Conservation (phyloP, 1,284 basidiomycete species). For the Tylopilus orsonianus region DNA sequence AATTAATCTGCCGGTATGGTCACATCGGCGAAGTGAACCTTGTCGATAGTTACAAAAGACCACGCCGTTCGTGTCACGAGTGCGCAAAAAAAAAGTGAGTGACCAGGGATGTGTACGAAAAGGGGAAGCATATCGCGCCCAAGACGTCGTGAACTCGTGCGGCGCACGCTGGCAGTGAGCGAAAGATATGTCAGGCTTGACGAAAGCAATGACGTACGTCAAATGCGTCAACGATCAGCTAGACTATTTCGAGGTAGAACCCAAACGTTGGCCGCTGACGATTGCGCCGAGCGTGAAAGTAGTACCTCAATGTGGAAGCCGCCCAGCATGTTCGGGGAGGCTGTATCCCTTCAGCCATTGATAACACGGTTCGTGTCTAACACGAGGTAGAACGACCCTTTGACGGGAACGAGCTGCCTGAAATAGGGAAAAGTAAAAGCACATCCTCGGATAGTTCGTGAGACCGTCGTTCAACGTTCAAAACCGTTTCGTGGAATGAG, state of each 20-base stretch:
- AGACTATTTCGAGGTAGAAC: slow-evolving; percentile 26
- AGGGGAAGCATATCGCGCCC: slow-evolving; percentile 19
- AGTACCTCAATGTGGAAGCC: slow-evolving; percentile 9
- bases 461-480: slow-evolving; percentile 13
- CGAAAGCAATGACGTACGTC: slow-evolving; percentile 32
- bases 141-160: slow-evolving; percentile 13
- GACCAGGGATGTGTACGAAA: slow-evolving; percentile 17
- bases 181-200: slow-evolving; percentile 10
- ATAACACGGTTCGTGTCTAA: slow-evolving; percentile 19
- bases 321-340: slow-evolving; percentile 9
- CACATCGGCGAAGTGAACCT: slow-evolving; percentile 13
- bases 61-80: slow-evolving; percentile 19
- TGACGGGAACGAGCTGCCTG: slow-evolving; percentile 11
- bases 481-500: slow-evolving; percentile 9
- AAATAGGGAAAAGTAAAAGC: slow-evolving; percentile 8
- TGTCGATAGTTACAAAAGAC: slow-evolving; percentile 12
- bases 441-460: slow-evolving; percentile 7
- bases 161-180: slow-evolving; percentile 5
- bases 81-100: slow-evolving; percentile 14
- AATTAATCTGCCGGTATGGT: slow-evolving; percentile 26
- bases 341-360: slow-evolving; percentile 18
- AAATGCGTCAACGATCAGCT: neutral
- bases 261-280: slow-evolving; percentile 15
- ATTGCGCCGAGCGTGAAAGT: slow-evolving; percentile 14
- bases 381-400: slow-evolving; percentile 28